Evolutionary conservation across 108 stramenopile genomes (phyloP), one percentile per base, ranked within the genome.

Genomic region (Cyclotella choctawhatcheeana): DNA sequence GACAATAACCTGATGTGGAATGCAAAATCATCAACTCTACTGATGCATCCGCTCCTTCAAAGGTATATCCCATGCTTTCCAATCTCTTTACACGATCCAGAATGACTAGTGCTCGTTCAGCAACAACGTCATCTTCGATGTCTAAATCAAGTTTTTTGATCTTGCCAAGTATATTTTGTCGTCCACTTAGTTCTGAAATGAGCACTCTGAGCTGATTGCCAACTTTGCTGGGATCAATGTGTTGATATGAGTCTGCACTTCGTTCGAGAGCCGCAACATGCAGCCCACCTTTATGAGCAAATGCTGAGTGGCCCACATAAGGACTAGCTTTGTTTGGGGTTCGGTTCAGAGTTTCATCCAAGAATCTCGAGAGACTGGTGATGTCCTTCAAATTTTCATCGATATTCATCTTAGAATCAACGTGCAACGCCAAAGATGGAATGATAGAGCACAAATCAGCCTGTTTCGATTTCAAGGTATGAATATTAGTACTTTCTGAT

Each of bases 221-320:
- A 35, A 97, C 95, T 43, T 69, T 51, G 43, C 80, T 69, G 0
- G 97, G 97, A 48, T 97, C 91, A 48, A 96, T 76, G 74, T 96
- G 94, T 69, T 96, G 94, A 83, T 96, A 97, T 7, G 88, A 88
- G 33, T 82, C 67, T 0, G 93, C 89, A 44, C 75, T 83, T 13
- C 92, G 82, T 81, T 93, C 89, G 86, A 97, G 84, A 29, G 97
- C 97, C 7, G 93, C 90, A 21, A 96, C 97, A 72, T 96, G 96
- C 44, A 97, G 74, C 13, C 97, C 97, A 29, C 97, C 97, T 85
- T 97, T 97, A 82, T 97, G 97, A 14, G 97, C 97, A 86, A 97
- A 97, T 3, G 97, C 95, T 13, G 87, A 89, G 6, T 79, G 64
- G n/a, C 97, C 97, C 18, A 96, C 95, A 58, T 75, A 97, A 0